Evolutionary conservation across 768 basidiomycete species (phyloP).

Genomic region (Pulveroboletus sp.): DNA sequence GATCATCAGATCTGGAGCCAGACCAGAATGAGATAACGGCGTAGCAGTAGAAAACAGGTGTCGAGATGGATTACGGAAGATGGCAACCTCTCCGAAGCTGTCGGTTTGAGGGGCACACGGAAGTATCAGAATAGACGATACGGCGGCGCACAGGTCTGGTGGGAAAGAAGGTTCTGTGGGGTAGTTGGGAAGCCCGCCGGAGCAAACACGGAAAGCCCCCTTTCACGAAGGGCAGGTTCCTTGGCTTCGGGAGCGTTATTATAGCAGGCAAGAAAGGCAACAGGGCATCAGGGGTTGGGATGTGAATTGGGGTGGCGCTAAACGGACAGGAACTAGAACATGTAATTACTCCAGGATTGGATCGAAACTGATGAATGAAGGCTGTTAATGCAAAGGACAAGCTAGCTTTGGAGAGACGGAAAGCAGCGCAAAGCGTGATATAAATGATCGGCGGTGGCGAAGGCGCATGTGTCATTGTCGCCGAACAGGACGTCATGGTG

Average conservation of each 20-base stretch:
- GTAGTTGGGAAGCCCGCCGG: not conserved
- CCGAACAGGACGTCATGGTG: no score
- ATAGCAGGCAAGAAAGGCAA: constrained; percentile 2
- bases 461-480: no score
- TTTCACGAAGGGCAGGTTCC: constrained; percentile 1
- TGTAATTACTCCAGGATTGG: not conserved
- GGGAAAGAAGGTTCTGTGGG: constrained; percentile 10
- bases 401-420: no score
- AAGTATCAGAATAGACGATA: not conserved
- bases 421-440: no score
- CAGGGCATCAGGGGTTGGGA: not conserved
- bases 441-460: no score
- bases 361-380: not conserved
- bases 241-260: constrained; percentile 1
- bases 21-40: constrained; percentile 3
- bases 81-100: not conserved
- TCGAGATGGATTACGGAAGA: constrained; percentile 4
- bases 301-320: not conserved
- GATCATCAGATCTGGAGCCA: constrained; percentile 13
- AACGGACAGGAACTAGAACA: not conserved
- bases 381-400: not conserved
- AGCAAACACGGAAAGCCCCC: constrained; percentile 4
- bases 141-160: constrained; percentile 2
- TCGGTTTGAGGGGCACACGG: constrained; percentile 5
- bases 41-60: not conserved